Conservation (phyloP, 176 grass and related monocot species). For the Oryza coarctata region DNA sequence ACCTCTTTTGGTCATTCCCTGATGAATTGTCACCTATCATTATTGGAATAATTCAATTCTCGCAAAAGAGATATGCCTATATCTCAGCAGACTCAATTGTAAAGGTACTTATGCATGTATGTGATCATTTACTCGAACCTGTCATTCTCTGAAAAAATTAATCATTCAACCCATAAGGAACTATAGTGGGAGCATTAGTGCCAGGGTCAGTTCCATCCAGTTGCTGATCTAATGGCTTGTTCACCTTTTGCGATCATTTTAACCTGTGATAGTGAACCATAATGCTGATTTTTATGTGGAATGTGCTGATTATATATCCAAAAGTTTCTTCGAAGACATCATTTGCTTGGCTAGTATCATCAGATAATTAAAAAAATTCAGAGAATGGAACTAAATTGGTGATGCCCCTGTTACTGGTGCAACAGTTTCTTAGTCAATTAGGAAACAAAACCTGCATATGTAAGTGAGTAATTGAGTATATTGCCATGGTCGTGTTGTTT, state of each 20-base stretch:
- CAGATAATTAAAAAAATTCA: background rate
- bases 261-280: background rate
- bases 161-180: background rate
- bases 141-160: background rate
- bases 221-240: background rate
- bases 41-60: constrained; percentile 50
- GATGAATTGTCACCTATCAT: constrained; percentile 68
- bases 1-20: constrained; percentile 48
- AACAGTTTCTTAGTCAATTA: background rate
- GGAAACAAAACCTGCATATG: background rate
- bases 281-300: background rate
- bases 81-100: constrained; percentile 57
- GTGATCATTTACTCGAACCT: constrained; percentile 13
- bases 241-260: background rate
- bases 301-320: background rate
- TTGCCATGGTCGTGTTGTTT: constrained; percentile 5
- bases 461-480: background rate
- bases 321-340: background rate
- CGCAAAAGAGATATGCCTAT: constrained; percentile 67
- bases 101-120: constrained; percentile 52
- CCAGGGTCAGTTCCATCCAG: background rate
- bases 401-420: background rate
- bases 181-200: background rate
- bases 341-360: background rate
- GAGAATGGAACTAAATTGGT: background rate